These are phyloP conservation scores for Alternaria consortialis DNA, from an alignment of 2,329 filamentous ascomycete genomes.

Conservation along the genomic window DNA sequence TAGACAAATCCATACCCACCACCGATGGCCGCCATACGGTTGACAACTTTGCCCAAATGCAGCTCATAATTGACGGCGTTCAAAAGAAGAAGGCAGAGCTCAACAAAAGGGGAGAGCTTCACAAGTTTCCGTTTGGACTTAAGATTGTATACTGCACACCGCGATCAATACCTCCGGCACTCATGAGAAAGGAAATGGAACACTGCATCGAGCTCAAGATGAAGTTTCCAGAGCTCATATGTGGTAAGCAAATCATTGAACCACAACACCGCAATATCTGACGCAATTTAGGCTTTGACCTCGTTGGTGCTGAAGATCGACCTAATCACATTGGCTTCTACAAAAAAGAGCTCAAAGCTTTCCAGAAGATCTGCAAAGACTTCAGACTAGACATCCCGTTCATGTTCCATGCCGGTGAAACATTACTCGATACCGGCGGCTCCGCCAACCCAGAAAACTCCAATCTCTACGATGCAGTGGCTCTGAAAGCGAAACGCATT, in stretches of 20 bases:
- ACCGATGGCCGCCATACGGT: slow-evolving; percentile 64
- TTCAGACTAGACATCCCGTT: slow-evolving; percentile 70
- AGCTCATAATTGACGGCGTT: slow-evolving; percentile 58
- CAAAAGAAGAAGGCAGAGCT: slow-evolving; percentile 57
- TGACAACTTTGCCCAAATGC: slow-evolving; percentile 67
- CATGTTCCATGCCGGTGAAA: slow-evolving; percentile 80
- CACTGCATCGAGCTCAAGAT: slow-evolving; percentile 71
- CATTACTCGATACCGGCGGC: slow-evolving; percentile 69
- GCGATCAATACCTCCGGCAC: slow-evolving; percentile 62
- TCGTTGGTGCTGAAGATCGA: slow-evolving; percentile 72
- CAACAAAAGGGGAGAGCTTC: slow-evolving; percentile 43
- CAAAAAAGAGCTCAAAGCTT: slow-evolving; percentile 67
- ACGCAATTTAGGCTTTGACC: slow-evolving; percentile 66
- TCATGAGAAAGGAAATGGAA: slow-evolving; percentile 63
- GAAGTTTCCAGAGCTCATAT: slow-evolving; percentile 67
- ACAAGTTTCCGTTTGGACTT: slow-evolving; percentile 67
- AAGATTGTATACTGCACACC: slow-evolving; percentile 78
- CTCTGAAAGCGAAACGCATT: slow-evolving; percentile 73
- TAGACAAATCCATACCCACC: slow-evolving; percentile 69
- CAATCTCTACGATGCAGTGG: slow-evolving; percentile 74
- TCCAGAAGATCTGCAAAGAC: slow-evolving; percentile 61
- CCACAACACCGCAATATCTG: no score
- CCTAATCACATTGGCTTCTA: slow-evolving; percentile 67
- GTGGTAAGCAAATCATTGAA: slow-evolving; percentile 58
- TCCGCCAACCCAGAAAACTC: slow-evolving; percentile 65